These are phyloP conservation scores for Fusarium drepaniforme DNA, from an alignment of 2,329 filamentous ascomycete species.

Conservation along the genomic window DNA sequence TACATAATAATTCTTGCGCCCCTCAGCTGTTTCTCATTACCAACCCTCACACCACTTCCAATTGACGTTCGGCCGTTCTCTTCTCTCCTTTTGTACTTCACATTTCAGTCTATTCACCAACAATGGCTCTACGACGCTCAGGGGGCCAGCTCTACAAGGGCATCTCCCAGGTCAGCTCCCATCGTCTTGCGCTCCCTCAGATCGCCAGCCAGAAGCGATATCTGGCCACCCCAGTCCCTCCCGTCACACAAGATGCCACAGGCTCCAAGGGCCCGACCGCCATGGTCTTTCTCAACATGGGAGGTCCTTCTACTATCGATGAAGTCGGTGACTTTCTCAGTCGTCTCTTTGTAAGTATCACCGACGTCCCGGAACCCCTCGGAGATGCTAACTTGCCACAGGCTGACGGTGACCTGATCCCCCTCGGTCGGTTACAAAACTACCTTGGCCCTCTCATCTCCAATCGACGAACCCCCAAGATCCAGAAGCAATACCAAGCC, in stretches of 20 bases:
- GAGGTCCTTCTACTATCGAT: conserved; percentile 87
- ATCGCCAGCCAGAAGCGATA: conserved; percentile 47
- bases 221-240: conserved; percentile 67
- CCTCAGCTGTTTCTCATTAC: conserved; percentile 35
- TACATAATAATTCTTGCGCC: conserved; percentile 34
- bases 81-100: conserved; percentile 1
- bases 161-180: conserved; percentile 41
- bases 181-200: conserved; percentile 46
- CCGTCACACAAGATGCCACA: conserved; percentile 82
- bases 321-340: conserved; percentile 93
- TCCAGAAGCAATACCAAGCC: conserved; percentile 92
- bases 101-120: conserved; percentile 2
- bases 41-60: conserved; percentile 27
- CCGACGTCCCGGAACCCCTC: conserved; percentile 1
- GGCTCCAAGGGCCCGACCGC: conserved; percentile 86
- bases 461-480: conserved; percentile 90
- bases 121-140: conserved; percentile 50
- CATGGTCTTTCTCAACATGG: conserved; percentile 99
- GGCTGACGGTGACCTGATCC: conserved; percentile 95
- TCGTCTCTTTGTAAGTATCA: conserved; percentile 82
- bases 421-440: conserved; percentile 89
- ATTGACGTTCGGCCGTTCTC: conserved; percentile 16
- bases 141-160: conserved; percentile 46
- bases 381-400: conserved; percentile 51
- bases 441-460: conserved; percentile 93